A percentile compares a stretch with the other conserved stretches of the same genome.
phyloP scores from a whole-genome alignment of 306 rosid genomes.

The Vachellia pachyceras region DNA sequence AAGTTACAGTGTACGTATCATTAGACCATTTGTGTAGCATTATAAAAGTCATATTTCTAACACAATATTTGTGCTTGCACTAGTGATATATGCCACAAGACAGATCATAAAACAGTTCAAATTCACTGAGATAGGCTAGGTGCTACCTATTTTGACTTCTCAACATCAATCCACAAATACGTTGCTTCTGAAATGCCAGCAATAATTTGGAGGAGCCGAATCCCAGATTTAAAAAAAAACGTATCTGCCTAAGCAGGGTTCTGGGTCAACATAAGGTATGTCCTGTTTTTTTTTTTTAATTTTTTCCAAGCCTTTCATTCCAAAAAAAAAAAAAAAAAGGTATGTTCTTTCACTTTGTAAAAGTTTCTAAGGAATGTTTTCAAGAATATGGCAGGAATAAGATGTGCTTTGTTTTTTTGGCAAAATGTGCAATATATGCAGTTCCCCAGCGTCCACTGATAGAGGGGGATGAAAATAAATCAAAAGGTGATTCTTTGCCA shows the following conservation, averaged over 20 bases:
- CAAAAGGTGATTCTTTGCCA: neutral
- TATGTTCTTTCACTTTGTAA: neutral
- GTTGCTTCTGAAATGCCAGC: neutral
- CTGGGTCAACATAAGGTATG: neutral
- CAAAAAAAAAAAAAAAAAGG: neutral
- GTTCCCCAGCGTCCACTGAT: neutral
- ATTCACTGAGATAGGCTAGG: neutral
- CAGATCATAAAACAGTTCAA: neutral
- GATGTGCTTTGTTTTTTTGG: neutral
- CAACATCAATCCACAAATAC: neutral
- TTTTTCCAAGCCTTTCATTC: neutral
- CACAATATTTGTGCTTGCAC: neutral
- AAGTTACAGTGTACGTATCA: neutral
- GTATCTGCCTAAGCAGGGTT: neutral
- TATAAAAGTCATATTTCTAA: neutral
- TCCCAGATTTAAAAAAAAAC: neutral
- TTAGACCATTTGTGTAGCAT: neutral
- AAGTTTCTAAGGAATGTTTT: neutral
- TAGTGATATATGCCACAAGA: neutral
- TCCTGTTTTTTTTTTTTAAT: neutral
- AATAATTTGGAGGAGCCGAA: neutral
- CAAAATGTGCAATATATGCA: neutral
- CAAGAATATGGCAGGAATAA: neutral
- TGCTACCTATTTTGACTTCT: neutral
- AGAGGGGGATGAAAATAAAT: neutral